phyloP scores from a whole-genome alignment of 2,329 filamentous ascomycete genomes.

The Phoma sp. region DNA sequence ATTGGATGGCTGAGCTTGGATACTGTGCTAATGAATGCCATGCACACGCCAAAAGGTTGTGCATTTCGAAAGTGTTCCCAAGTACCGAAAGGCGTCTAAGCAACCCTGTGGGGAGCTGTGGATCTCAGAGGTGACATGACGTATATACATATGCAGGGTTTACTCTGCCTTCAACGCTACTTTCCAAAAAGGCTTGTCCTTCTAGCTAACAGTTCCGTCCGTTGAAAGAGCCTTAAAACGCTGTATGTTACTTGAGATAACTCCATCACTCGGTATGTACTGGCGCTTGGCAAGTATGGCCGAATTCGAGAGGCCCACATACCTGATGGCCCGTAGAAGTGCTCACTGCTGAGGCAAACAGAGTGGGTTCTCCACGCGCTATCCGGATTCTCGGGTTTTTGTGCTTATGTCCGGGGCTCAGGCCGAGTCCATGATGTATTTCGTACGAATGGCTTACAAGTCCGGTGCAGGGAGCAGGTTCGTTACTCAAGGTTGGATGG shows the following conservation, averaged over 20 bases:
- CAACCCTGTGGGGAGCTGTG: neutral
- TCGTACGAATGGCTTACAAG: neutral
- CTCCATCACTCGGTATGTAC: too few relatives aligned
- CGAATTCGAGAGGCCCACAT: neutral
- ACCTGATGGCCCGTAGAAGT: too few relatives aligned
- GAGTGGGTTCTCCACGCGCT: neutral
- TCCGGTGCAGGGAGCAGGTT: neutral
- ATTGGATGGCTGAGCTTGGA: too few relatives aligned
- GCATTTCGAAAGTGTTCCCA: neutral
- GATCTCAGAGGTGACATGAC: neutral
- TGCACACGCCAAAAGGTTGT: too few relatives aligned
- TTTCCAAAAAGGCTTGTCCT: too few relatives aligned
- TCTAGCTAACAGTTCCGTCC: too few relatives aligned
- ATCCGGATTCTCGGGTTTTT: neutral
- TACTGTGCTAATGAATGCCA: too few relatives aligned
- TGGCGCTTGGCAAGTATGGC: too few relatives aligned
- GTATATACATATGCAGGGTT: neutral
- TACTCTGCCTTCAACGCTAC: neutral
- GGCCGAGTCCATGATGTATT: neutral
- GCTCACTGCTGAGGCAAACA: neutral
- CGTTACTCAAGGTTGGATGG: neutral
- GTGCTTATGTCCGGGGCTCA: neutral
- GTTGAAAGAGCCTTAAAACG: neutral
- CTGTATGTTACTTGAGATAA: neutral
- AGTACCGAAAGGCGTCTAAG: neutral